Percentiles rank a stretch among this genome's conserved stretches.
These are phyloP conservation scores for Talaromyces marneffei DNA, from an alignment of 2,329 filamentous ascomycete species.

Conservation along the genomic window DNA sequence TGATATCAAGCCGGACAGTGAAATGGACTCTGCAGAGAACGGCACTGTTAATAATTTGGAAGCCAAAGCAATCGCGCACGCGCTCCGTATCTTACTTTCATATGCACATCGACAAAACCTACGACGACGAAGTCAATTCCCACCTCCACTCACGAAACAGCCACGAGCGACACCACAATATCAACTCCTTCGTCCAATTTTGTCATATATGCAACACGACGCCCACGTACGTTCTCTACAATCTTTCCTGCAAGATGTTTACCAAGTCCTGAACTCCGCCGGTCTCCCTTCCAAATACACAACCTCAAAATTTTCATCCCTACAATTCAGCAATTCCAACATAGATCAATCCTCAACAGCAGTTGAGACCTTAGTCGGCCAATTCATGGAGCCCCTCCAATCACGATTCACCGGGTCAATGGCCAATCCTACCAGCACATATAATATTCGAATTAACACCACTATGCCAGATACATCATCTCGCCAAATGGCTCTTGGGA, in stretches of 20 bases:
- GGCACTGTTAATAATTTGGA: constrained; percentile 32
- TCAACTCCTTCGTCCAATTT: constrained; percentile 54
- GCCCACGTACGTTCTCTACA: constrained; percentile 31
- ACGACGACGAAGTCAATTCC: constrained; percentile 58
- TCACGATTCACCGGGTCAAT: constrained; percentile 37
- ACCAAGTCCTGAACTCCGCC: constrained; percentile 28
- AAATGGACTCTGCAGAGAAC: constrained; percentile 21
- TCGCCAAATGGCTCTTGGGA: constrained; percentile 25
- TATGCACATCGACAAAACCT: constrained; percentile 73
- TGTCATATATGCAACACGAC: constrained; percentile 49
- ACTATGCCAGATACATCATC: constrained; percentile 23
- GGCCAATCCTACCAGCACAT: constrained; percentile 27
- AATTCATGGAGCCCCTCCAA: constrained; percentile 40
- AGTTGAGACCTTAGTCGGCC: constrained; percentile 38
- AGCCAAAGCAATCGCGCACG: constrained; percentile 61
- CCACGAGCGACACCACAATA: constrained; percentile 48
- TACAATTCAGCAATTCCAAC: constrained; percentile 14
- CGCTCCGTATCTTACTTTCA: constrained; percentile 68
- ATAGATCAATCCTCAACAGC: neutral
- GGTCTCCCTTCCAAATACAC: constrained; percentile 27
- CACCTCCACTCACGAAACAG: constrained; percentile 49
- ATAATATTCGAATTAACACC: constrained; percentile 36
- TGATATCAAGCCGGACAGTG: constrained; percentile 25
- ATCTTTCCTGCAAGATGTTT: constrained; percentile 29
- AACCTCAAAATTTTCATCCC: constrained; percentile 23